Percentiles rank a stretch among this genome's conserved stretches.
phyloP scores from a whole-genome alignment of 805 yeast genomes.

The Candida fluviatilis region DNA sequence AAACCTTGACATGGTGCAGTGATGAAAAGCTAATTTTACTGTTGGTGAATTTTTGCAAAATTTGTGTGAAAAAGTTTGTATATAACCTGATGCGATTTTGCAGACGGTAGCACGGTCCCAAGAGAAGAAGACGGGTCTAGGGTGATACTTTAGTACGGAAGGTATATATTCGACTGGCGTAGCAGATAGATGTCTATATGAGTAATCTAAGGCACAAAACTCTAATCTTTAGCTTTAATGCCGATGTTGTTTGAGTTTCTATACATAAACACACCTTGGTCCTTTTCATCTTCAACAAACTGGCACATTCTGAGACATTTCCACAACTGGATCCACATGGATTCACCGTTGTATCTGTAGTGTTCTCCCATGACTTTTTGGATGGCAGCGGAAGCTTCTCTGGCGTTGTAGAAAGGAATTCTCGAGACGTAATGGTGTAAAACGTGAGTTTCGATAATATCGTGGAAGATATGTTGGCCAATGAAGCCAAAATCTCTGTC shows the following conservation, averaged over 20 bases:
- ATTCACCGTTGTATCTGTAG: slow-evolving; percentile 47
- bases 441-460: slow-evolving; percentile 56
- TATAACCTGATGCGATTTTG: background rate
- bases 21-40: background rate
- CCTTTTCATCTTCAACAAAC: slow-evolving; percentile 61
- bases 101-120: too few species aligned
- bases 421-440: slow-evolving; percentile 53
- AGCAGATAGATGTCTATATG: background rate
- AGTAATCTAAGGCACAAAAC: too few species aligned
- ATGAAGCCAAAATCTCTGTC: slow-evolving; percentile 59
- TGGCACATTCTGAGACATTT: slow-evolving; percentile 60
- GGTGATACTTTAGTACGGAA: too few species aligned
- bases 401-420: slow-evolving; percentile 53
- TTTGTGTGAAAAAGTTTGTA: too few species aligned
- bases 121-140: too few species aligned
- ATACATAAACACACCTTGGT: slow-evolving; percentile 58
- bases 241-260: slow-evolving; percentile 63
- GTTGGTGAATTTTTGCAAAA: too few species aligned
- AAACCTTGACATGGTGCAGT: slow-evolving; percentile 9
- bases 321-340: slow-evolving; percentile 59
- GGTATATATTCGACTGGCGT: too few species aligned
- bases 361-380: slow-evolving; percentile 50
- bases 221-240: slow-evolving; percentile 15
- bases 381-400: slow-evolving; percentile 50
- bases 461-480: slow-evolving; percentile 55